These are phyloP conservation scores for Globisporangium ultimum DNA, from an alignment of 352 stramenopile species.

Conservation along the genomic window DNA sequence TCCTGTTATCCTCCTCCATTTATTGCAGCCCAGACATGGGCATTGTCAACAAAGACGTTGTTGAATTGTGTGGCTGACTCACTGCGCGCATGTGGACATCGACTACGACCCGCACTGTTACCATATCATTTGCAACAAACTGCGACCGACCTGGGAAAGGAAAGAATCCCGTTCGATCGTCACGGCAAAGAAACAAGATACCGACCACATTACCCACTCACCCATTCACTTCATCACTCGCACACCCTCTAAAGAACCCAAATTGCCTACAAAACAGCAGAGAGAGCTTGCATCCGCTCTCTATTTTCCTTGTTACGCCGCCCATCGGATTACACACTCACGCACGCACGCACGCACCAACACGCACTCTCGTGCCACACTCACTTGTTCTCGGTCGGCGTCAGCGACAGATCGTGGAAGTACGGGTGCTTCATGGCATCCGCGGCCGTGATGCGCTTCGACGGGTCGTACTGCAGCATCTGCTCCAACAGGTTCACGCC, in stretches of 20 bases:
- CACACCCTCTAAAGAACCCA: constrained; percentile 6
- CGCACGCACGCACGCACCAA: background rate
- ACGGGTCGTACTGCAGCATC: constrained; percentile 87
- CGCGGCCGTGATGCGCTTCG: constrained; percentile 91
- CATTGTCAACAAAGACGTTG: too few species aligned
- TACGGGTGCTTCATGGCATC: constrained; percentile 97
- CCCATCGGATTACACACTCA: background rate
- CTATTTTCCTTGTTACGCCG: constrained; percentile 2
- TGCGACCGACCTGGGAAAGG: too few species aligned
- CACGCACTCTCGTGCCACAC: background rate
- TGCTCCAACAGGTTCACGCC: constrained; percentile 92
- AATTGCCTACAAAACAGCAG: background rate
- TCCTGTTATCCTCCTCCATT: background rate
- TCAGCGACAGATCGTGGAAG: constrained; percentile 92
- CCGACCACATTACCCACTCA: too few species aligned
- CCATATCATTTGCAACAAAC: too few species aligned
- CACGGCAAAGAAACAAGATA: too few species aligned
- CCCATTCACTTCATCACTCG: background rate
- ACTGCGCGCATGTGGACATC: too few species aligned
- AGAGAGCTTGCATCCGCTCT: background rate
- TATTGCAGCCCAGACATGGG: too few species aligned
- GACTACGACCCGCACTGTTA: too few species aligned
- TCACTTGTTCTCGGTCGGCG: constrained; percentile 59
- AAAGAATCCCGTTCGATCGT: too few species aligned
- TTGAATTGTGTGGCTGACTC: too few species aligned